A percentile compares a stretch with the other conserved stretches of the same genome.
Evolutionary conservation across 2,329 filamentous ascomycete genomes (phyloP).

Genomic region (Fusarium sororula): DNA sequence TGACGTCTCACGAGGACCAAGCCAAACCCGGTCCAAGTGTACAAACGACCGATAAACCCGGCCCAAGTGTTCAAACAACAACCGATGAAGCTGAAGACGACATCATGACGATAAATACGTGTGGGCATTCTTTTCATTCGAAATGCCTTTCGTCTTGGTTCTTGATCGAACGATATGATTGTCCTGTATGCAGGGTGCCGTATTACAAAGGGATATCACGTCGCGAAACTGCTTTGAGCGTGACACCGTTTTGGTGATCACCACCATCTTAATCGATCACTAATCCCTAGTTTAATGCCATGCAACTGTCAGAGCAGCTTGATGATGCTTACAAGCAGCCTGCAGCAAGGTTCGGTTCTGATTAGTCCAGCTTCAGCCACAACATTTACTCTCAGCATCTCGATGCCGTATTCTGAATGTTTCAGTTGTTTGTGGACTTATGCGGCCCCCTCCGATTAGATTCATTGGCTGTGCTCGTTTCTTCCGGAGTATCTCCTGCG

Average conservation of each 20-base stretch:
- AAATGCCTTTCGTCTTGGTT: constrained; percentile 53
- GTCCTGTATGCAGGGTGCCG: constrained; percentile 50
- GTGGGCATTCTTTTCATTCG: constrained; percentile 52
- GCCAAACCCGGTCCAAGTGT: not conserved
- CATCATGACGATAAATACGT: constrained; percentile 49
- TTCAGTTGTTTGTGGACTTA: not conserved
- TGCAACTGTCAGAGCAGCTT: not conserved
- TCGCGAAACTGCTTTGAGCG: constrained; percentile 21
- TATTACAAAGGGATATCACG: constrained; percentile 42
- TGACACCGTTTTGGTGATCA: constrained; percentile 36
- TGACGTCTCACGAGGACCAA: constrained; percentile 6
- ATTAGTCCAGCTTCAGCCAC: constrained; percentile 4
- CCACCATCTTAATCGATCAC: constrained; percentile 1
- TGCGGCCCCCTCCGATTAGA: not conserved
- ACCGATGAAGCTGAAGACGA: constrained; percentile 34
- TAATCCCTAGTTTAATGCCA: constrained; percentile 3
- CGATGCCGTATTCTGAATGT: constrained; percentile 1
- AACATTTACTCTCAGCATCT: not conserved
- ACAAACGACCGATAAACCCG: not conserved
- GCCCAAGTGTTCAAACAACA: not conserved
- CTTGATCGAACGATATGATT: constrained; percentile 48
- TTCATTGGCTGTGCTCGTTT: not conserved
- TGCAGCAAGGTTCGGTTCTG: not conserved
- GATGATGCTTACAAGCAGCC: constrained; percentile 8
- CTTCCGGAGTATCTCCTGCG: not conserved